phyloP scores from a whole-genome alignment of 2,329 filamentous ascomycete genomes.

The Fusarium drepaniforme region DNA sequence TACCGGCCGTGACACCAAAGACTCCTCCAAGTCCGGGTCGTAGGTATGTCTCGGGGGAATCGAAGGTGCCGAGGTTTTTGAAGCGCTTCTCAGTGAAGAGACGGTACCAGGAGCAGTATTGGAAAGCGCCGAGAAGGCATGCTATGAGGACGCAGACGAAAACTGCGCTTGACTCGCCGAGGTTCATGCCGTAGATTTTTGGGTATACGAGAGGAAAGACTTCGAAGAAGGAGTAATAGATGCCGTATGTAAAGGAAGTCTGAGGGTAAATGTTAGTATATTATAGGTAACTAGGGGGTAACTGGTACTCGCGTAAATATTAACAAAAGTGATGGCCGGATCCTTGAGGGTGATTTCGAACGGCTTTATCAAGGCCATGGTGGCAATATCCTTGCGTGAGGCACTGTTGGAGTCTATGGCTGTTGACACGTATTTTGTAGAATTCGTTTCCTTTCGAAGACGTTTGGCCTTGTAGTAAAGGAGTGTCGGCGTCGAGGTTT shows the following conservation, averaged over 20 bases:
- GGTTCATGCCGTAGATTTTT: not conserved
- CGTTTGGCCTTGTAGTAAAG: not conserved
- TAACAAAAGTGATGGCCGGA: not conserved
- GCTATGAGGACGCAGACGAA: not conserved
- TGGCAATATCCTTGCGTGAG: not conserved
- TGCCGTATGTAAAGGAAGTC: not conserved
- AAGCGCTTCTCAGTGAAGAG: not conserved
- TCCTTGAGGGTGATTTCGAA: not conserved
- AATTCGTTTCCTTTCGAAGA: not conserved
- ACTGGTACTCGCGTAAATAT: not conserved
- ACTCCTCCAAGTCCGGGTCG: not conserved
- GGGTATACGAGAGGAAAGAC: not conserved
- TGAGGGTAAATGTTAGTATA: not conserved
- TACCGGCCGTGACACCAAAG: not conserved
- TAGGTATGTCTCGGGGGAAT: not conserved
- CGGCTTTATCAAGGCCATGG: not conserved
- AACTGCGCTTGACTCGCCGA: not conserved
- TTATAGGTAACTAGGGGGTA: not conserved
- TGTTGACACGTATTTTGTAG: not conserved
- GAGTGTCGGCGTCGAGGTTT: not conserved
- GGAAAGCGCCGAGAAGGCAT: not conserved
- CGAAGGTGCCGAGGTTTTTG: not conserved
- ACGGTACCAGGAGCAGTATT: not conserved
- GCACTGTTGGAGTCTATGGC: rapidly evolving
- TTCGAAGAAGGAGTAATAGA: not conserved